phyloP scores from a whole-genome alignment of 192 early-diverging fungal genomes.

The Borealophlyctis nickersoniae region DNA sequence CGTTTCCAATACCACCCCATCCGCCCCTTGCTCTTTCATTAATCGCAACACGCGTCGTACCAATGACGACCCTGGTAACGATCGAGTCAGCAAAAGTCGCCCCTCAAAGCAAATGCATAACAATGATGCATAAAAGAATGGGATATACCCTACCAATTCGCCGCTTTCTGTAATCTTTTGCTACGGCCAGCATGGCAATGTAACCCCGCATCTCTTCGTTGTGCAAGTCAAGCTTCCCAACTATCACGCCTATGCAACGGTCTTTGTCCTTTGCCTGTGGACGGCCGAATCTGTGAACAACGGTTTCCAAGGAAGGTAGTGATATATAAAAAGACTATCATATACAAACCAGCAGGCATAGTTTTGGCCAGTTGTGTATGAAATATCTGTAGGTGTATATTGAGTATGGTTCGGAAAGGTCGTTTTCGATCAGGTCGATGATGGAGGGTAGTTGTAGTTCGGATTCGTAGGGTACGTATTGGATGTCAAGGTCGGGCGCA shows the following conservation, averaged over 20 bases:
- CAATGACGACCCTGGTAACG: constrained; percentile 62
- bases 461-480: constrained; percentile 49
- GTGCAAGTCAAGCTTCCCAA: constrained; percentile 84
- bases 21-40: constrained; percentile 74
- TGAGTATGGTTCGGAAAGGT: constrained; percentile 95
- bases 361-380: constrained; percentile 85
- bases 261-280: constrained; percentile 54
- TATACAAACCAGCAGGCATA: constrained; percentile 66
- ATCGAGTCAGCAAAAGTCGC: not conserved
- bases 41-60: constrained; percentile 68
- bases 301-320: not conserved
- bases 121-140: constrained; percentile 7
- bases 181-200: constrained; percentile 96
- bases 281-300: not conserved
- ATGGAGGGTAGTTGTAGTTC: constrained; percentile 79
- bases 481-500: constrained; percentile 15
- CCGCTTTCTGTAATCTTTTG: constrained; percentile 70
- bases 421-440: constrained; percentile 81
- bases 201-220: constrained; percentile 75
- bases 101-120: not conserved
- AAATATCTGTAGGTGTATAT: constrained; percentile 98
- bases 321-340: not conserved
- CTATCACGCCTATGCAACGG: constrained; percentile 76
- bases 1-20: constrained; percentile 92
- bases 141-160: constrained; percentile 61